Percentiles rank a stretch among this genome's conserved stretches.
Evolutionary conservation across 352 stramenopile genomes (phyloP).

Genomic region (Aphanomyces euteiches): DNA sequence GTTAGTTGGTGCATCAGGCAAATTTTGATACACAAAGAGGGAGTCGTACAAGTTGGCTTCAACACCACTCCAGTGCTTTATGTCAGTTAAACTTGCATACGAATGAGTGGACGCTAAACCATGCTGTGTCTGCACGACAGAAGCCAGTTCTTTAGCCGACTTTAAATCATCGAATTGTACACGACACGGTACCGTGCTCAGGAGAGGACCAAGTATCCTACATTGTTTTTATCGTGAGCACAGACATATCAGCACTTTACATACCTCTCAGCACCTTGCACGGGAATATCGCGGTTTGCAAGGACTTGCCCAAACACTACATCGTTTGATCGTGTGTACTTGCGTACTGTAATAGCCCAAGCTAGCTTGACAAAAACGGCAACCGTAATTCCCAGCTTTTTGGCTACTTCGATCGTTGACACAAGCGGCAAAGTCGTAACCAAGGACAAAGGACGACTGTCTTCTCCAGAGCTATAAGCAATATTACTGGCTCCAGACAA

Average conservation of each 20-base stretch:
- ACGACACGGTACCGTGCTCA: constrained; percentile 7
- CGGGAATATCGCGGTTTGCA: constrained; percentile 8
- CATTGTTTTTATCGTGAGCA: neutral
- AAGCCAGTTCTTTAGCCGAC: neutral
- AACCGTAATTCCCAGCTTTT: neutral
- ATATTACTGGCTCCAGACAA: no score
- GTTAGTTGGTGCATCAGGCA: neutral
- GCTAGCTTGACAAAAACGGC: neutral
- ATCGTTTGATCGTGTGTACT: constrained; percentile 1
- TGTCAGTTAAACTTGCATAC: neutral
- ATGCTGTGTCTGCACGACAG: neutral
- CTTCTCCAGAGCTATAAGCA: neutral
- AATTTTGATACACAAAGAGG: constrained; percentile 7
- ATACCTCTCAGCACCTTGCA: neutral
- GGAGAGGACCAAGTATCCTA: constrained; percentile 12
- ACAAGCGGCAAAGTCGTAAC: neutral
- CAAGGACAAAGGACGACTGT: neutral
- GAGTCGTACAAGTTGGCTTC: neutral
- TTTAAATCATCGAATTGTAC: neutral
- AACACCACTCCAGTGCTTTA: neutral
- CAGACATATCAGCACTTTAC: neutral
- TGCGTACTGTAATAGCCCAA: constrained; percentile 1
- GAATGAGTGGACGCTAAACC: neutral
- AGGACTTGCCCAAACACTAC: constrained; percentile 16
- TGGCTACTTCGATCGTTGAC: neutral